phyloP scores from a whole-genome alignment of 805 yeast genomes.

The Candida awuae region DNA sequence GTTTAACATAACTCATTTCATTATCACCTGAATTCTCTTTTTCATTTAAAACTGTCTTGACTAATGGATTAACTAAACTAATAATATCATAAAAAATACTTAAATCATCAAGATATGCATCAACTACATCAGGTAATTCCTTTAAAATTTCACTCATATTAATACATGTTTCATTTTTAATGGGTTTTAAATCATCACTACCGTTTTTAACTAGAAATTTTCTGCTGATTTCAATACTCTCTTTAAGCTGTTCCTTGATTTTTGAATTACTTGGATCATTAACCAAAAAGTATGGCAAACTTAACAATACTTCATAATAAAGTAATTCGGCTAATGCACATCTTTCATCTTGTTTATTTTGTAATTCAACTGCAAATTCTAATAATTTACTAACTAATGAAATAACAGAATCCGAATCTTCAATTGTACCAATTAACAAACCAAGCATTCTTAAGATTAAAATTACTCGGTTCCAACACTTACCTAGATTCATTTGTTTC shows the following conservation, averaged over 20 bases:
- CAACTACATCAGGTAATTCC: constrained; percentile 38
- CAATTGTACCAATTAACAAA: constrained; percentile 55
- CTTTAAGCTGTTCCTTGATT: constrained; percentile 32
- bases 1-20: constrained; percentile 17
- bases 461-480: constrained; percentile 59
- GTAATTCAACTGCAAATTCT: constrained; percentile 48
- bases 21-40: constrained; percentile 4
- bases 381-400: constrained; percentile 47
- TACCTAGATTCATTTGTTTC: constrained; percentile 7
- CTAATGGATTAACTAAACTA: constrained; percentile 14
- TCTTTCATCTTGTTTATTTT: constrained; percentile 34
- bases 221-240: constrained; percentile 38
- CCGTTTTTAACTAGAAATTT: constrained; percentile 14
- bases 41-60: constrained; percentile 10
- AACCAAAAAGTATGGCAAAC: constrained; percentile 48
- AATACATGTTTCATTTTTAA: constrained; percentile 15
- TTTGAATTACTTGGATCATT: constrained; percentile 21
- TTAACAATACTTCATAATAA: constrained; percentile 50
- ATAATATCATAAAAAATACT: constrained; percentile 33
- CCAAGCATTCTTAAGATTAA: constrained; percentile 63
- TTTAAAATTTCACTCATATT: constrained; percentile 5
- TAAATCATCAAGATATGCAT: constrained; percentile 34
- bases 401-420: constrained; percentile 27
- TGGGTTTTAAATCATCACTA: constrained; percentile 28
- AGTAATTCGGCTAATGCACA: constrained; percentile 61